Evolutionary conservation across 129 eudicot genomes (phyloP), one percentile per base, ranked within the genome.

Genomic region (Flaveria trinervia): DNA sequence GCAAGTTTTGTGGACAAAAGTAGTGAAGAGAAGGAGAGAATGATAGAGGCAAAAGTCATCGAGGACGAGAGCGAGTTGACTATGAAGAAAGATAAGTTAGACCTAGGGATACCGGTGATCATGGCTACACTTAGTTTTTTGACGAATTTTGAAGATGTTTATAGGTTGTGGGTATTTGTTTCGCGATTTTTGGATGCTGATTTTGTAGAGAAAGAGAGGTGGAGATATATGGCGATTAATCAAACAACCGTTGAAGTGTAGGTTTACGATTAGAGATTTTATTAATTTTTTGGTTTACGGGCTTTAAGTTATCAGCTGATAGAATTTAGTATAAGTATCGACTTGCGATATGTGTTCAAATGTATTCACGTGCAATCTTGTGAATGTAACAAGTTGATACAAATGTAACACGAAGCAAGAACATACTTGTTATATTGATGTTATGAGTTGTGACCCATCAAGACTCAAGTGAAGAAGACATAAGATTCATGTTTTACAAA

Each of bases 221-320:
- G 98, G 98, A 89, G 97, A 68, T 93, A 93, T 73, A 86, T 67
- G 89, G 97, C 92, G 70, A 89, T 93, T 76, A 93, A 93, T 83
- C 92, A 85, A 68, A 86, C 85, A 11, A 88, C 92, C 11, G 85
- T 93, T 76, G 97, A 88, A 80, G 88, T 90, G 56, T 89, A 87
- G 79, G 73, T 44, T 64, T 73, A 18, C 3, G 20, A 26, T 75
- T 15, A 30, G 55, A n/a, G 51, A 83, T 81, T 77, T 72, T 64
- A 71, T 78, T 69, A 50, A 39, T 73, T 84, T 79, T 36, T 36
- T 36, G 6, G 41, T 4, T 36, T 36, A 36, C 41, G 41, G 7
- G 26, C 43, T 25, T 69, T 78, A 61, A 44, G 45, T 54, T 12
- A 45, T 45, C 3, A 2, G 49, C 13, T 12, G 13, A 9, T 10